Base-by-base conservation (phyloP, 345 rosid species). In the Murraya paniculata region DNA sequence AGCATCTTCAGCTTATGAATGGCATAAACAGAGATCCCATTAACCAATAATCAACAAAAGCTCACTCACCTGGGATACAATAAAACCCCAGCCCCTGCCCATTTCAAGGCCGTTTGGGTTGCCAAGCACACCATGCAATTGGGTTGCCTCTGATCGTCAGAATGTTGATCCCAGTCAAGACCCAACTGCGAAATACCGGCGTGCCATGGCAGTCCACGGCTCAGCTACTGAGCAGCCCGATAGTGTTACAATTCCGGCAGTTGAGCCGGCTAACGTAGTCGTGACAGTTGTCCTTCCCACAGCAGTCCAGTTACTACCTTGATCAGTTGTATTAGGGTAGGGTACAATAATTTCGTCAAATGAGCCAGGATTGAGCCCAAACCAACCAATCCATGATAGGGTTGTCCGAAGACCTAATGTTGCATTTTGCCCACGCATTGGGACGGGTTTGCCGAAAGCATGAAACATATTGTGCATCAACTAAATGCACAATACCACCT, bases 401-500 rank as follows among this genome's bases (percentile, higher is more conserved):
- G 88, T 85, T 4, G 90, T 90, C 0, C 93, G 91, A 21, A 86
- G 90, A 48, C 87, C 92, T 2, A 83, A 75, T 2, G 90, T 88
- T 9, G 92, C 92, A 78, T 88, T 91, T 48, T 88, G 90, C 27
- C 95, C 92, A 13, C 92, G 86, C 88, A 90, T 85, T 0, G 84
- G 83, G 72, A 83, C 83, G 1, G 89, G 77, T 60, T 85, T 83
- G 14, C 93, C 91, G 60, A 85, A 86, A 5, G 88, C 91, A 71
- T 87, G 90, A 55, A 91, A 90, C n/a, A n/a, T n/a, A n/a, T n/a
- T n/a, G n/a, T n/a, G n/a, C 92, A 22, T 92, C 92, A 1, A 87
- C 89, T 78, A 90, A 64, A 79, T 87, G 89, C 60, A 87, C 92
- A 28, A 85, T 91, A 2, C 92, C 92, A 36, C 89, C 2, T 38